Percentiles rank a stretch among this genome's conserved stretches.
Evolutionary conservation across 192 early-diverging fungal species (phyloP).

Genomic region (Coemansia guatemalensis): DNA sequence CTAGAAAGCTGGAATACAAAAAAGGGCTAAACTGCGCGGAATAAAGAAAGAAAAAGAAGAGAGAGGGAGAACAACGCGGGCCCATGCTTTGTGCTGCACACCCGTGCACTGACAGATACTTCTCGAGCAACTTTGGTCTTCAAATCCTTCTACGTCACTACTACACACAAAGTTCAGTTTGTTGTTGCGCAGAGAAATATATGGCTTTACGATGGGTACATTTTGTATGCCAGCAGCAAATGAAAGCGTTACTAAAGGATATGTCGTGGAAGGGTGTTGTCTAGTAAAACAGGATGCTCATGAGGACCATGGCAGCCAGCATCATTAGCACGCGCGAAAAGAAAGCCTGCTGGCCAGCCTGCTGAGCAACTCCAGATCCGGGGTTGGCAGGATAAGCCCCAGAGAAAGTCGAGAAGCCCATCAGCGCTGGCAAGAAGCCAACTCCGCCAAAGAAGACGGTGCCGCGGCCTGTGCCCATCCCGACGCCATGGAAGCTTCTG

Average conservation of each 20-base stretch:
- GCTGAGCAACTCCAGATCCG: slow-evolving; percentile 20
- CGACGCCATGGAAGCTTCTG: slow-evolving; percentile 56
- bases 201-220: background rate
- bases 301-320: slow-evolving; percentile 72
- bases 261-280: background rate
- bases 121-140: too few relatives aligned
- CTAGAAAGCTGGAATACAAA: slow-evolving; percentile 1
- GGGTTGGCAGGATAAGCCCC: slow-evolving; percentile 23
- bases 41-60: slow-evolving; percentile 6
- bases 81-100: background rate
- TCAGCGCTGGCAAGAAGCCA: slow-evolving; percentile 70
- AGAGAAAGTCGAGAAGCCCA: slow-evolving; percentile 55
- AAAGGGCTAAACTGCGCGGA: background rate
- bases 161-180: too few relatives aligned
- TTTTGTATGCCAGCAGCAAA: too few relatives aligned
- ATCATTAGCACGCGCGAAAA: slow-evolving; percentile 81
- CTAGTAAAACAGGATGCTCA: slow-evolving; percentile 75
- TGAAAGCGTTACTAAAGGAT: background rate
- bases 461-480: slow-evolving; percentile 48
- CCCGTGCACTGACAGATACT: too few relatives aligned
- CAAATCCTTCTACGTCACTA: too few relatives aligned
- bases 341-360: slow-evolving; percentile 70
- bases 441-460: slow-evolving; percentile 66
- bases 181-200: background rate
- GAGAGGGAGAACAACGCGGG: background rate